phyloP scores from a whole-genome alignment of 1,139 yeast species.

The Nakaseomyces glabratus region DNA sequence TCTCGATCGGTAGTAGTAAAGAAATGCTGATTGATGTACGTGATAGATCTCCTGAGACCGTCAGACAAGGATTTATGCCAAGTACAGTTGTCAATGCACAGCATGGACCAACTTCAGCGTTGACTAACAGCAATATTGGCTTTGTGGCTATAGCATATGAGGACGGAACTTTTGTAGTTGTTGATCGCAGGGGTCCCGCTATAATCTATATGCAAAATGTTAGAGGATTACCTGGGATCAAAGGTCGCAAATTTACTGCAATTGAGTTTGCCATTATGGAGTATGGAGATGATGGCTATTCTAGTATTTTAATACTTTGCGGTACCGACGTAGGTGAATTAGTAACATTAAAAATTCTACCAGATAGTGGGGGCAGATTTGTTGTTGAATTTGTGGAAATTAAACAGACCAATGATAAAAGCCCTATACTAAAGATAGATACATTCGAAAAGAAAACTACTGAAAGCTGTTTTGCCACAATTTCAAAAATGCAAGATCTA shows the following conservation, averaged over 20 bases:
- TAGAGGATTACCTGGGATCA: conserved; percentile 19
- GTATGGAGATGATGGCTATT: conserved; percentile 52
- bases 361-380: conserved; percentile 62
- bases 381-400: conserved; percentile 47
- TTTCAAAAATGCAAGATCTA: conserved; percentile 50
- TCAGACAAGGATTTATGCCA: conserved; percentile 67
- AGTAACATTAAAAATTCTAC: conserved; percentile 56
- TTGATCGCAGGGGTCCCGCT: conserved; percentile 84
- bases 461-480: conserved; percentile 53
- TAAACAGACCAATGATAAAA: conserved; percentile 41
- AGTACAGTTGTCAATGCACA: conserved; percentile 42
- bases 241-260: conserved; percentile 41
- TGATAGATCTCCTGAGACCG: conserved; percentile 35
- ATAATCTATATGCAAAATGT: conserved; percentile 50
- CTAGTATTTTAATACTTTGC: conserved; percentile 61
- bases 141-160: conserved; percentile 78
- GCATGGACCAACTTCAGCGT: conserved; percentile 46
- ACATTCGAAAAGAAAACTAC: conserved; percentile 56
- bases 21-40: conserved; percentile 32
- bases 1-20: conserved; percentile 25
- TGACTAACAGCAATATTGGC: conserved; percentile 68
- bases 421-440: conserved; percentile 43
- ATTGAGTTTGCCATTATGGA: conserved; percentile 69
- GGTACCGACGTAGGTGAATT: conserved; percentile 80
- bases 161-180: conserved; percentile 62